Evolutionary conservation across 257 asterid species (phyloP), one percentile per base, ranked within the genome.

Genomic region (Fraxinus pennsylvanica): DNA sequence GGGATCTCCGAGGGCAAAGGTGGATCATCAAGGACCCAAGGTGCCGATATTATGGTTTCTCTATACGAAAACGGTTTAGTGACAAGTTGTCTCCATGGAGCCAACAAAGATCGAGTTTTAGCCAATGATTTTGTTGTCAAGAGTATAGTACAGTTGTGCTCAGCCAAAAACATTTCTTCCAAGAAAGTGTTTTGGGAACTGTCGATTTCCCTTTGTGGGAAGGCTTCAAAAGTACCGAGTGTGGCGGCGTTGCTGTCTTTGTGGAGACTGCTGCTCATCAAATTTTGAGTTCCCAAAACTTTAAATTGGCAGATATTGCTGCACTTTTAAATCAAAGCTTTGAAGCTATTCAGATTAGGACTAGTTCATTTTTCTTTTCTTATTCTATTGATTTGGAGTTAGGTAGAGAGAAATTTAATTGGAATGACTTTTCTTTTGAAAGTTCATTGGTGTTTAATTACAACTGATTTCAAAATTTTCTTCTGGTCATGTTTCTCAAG

Each of bases 91-190:
- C 57, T 84, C 21, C 57, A 50, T 5, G 97, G 97, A 9, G 92
- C 87, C 70, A 94, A 92, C 87, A 84, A 84, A 69, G 97, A 81
- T 73, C 86, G 86, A 0, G 88, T 94, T 45, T 68, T 91, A 25
- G 93, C 94, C 9, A 89, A 92, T 73, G 96, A 94, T 80, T 92
- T 86, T 3, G 94, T 92, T 0, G 97, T 92, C 54, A 80, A 97
- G 61, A 85, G 85, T 72, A 92, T 91, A 5, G 93, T 89, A 6
- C 92, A 92, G 86, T 87, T 92, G 41, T 85, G 96, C 81, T 87
- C 84, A 13, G 86, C 89, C 39, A 91, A 88, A 79, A 97, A 94
- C 63, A 67, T 86, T 12, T 52, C 92, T 3, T 82, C 90, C 10
- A 91, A 85, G 90, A 94, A 92, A 68, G 80, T 0, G 6, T 86